Conservation (phyloP, 768 basidiomycete species). For the Lanmaoa rubissima region DNA sequence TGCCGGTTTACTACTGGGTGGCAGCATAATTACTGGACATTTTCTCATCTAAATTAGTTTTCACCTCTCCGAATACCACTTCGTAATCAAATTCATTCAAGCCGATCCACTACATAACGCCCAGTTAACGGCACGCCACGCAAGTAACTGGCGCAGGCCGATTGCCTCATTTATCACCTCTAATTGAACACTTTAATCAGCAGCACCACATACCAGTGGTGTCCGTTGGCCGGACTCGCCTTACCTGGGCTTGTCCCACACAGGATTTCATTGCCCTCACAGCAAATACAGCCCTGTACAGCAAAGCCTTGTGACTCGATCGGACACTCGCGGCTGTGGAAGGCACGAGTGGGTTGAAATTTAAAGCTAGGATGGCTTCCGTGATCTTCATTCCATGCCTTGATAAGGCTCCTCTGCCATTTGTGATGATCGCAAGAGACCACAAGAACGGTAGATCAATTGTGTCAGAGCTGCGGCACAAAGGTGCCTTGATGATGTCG, state of each 20-base stretch:
- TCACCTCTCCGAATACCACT: neutral
- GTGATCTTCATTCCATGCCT: slow-evolving; percentile 8
- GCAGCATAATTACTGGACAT: neutral
- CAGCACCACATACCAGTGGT: neutral
- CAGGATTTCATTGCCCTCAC: slow-evolving; percentile 10
- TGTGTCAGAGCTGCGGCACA: neutral
- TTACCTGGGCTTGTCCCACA: neutral
- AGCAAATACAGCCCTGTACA: slow-evolving; percentile 23
- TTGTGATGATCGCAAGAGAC: neutral
- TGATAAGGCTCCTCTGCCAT: neutral
- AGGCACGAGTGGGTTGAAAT: neutral
- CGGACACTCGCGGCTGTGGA: neutral
- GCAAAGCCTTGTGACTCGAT: slow-evolving; percentile 4
- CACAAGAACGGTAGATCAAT: neutral
- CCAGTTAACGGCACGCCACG: neutral
- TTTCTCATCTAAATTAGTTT: neutral
- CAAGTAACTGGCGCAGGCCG: neutral
- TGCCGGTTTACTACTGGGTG: neutral
- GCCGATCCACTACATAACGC: too few species aligned
- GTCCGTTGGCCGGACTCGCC: neutral
- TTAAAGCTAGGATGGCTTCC: neutral
- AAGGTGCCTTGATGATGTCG: neutral
- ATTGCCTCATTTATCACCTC: neutral
- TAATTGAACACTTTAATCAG: neutral
- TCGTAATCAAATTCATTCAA: neutral